Percentiles rank a stretch among this genome's conserved stretches.
These are phyloP conservation scores for Coemansia asiatica DNA, from an alignment of 192 early-diverging fungal genomes.

Conservation along the genomic window DNA sequence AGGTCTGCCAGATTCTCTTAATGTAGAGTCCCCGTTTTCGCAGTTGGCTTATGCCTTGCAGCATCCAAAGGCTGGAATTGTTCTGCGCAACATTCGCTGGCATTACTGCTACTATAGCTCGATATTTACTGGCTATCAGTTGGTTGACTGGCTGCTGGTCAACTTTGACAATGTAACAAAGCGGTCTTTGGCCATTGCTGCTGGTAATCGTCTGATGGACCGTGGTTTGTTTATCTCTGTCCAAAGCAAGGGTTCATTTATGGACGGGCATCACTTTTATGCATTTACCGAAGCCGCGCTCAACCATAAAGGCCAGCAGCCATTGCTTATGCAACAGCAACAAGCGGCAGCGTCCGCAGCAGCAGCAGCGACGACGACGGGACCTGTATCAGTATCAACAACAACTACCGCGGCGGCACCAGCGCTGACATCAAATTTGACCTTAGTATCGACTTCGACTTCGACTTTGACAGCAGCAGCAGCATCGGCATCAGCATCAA, in stretches of 20 bases:
- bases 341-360: neutral
- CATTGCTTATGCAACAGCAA: neutral
- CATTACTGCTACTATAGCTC: constrained; percentile 72
- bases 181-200: constrained; percentile 71
- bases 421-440: too few relatives aligned
- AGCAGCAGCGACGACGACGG: neutral
- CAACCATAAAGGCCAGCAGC: constrained; percentile 10
- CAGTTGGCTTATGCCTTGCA: constrained; percentile 70
- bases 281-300: constrained; percentile 33
- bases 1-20: constrained; percentile 35
- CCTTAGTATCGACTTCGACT: too few relatives aligned
- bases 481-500: too few relatives aligned
- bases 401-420: too few relatives aligned
- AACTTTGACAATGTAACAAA: constrained; percentile 75
- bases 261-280: constrained; percentile 93
- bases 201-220: constrained; percentile 77
- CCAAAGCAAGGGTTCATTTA: constrained; percentile 63
- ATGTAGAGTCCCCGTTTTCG: constrained; percentile 52
- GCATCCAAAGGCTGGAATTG: constrained; percentile 65
- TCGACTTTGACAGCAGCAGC: too few relatives aligned
- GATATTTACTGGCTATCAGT: constrained; percentile 79
- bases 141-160: constrained; percentile 83
- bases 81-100: constrained; percentile 79
- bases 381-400: too few relatives aligned
- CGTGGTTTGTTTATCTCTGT: constrained; percentile 71